These are phyloP conservation scores for Capronia coronata DNA, from an alignment of 2,329 filamentous ascomycete genomes.

Conservation along the genomic window DNA sequence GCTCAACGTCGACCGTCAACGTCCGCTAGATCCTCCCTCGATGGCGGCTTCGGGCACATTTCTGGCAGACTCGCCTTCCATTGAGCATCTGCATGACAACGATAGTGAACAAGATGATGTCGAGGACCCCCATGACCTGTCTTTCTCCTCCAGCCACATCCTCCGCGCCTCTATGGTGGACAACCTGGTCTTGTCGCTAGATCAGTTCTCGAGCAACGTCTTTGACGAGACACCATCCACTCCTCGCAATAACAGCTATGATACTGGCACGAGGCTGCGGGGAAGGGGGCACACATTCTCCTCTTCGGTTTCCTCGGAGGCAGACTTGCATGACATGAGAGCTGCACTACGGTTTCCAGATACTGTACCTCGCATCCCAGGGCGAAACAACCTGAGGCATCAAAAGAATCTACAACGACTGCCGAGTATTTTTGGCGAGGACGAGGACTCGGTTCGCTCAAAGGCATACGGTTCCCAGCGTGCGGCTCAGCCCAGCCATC, in stretches of 20 bases:
- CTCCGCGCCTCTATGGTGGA: slow-evolving; percentile 87
- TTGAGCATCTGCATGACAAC: slow-evolving; percentile 12
- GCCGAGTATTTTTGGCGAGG: slow-evolving; percentile 52
- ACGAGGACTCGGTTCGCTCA: slow-evolving; percentile 37
- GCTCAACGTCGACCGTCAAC: slow-evolving; percentile 3
- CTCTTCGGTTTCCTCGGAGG: slow-evolving; percentile 54
- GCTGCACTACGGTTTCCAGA: slow-evolving; percentile 34
- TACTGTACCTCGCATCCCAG: slow-evolving; percentile 12
- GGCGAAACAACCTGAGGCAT: slow-evolving; percentile 30
- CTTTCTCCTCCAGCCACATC: slow-evolving; percentile 66
- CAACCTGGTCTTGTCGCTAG: slow-evolving; percentile 90
- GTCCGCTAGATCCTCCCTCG: slow-evolving; percentile 11
- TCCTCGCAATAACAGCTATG: slow-evolving; percentile 25
- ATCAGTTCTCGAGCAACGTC: slow-evolving; percentile 59
- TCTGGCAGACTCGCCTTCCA: slow-evolving; percentile 15
- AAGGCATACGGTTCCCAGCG: slow-evolving; percentile 34
- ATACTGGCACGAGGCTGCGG: slow-evolving; percentile 34
- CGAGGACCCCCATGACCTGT: slow-evolving; percentile 77
- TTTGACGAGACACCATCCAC: slow-evolving; percentile 21
- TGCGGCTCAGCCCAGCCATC: slow-evolving; percentile 27
- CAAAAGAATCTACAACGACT: slow-evolving; percentile 47
- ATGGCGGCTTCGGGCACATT: slow-evolving; percentile 19
- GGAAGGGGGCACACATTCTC: slow-evolving; percentile 55
- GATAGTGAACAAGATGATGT: slow-evolving; percentile 24
- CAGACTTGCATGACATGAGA: slow-evolving; percentile 36